Base-by-base conservation (phyloP, 306 rosid species). In the Gastrolobium villosum region DNA sequence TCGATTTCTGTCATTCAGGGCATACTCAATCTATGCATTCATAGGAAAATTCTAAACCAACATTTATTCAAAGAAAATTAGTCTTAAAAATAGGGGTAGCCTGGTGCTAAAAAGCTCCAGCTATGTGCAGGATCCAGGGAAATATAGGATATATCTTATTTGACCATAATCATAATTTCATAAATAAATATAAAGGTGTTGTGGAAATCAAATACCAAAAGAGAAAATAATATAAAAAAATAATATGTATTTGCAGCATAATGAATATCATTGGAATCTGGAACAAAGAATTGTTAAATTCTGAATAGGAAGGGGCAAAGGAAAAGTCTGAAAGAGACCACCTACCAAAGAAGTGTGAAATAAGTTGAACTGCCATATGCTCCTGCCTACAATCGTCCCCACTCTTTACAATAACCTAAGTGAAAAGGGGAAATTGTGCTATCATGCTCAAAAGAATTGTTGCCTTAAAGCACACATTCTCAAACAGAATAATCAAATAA, bases 301-400 rank as follows among this genome's bases (percentile, higher is more conserved):
- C 63, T 9, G 31, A 45, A 76, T 7, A 41, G 3, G 75, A 35
- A 52, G 44, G 44, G n/a, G 32, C 34, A 64, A 54, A 71, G 14
- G 50, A 56, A 74, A 84, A 53, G 28, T 49, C 8, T 65, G 61
- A 72, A 45, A 65, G 77, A 57, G 10, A 70, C 83, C 77, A 61
- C 85, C 74, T 71, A 94, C 98, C 97, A 87, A 89, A 94, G 80
- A 94, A 94, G 83, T 94, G 98, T 61, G 96, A 89, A 81, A 94
- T 94, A 79, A 94, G 97, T 80, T 94, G 98, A 84, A 94, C 98
- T 8, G 98, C 98, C 69, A 94, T 90, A 84, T 94, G 98, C 86
- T 94, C 98, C 85, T 94, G 98, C 82, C 98, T 86, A 82, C 98
- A 94, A 84, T 94, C 98, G 65, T 92, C 97, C 55, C 98, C 98